Conservation (phyloP, 129 eudicot genomes). For the Flaveria ramosissima region DNA sequence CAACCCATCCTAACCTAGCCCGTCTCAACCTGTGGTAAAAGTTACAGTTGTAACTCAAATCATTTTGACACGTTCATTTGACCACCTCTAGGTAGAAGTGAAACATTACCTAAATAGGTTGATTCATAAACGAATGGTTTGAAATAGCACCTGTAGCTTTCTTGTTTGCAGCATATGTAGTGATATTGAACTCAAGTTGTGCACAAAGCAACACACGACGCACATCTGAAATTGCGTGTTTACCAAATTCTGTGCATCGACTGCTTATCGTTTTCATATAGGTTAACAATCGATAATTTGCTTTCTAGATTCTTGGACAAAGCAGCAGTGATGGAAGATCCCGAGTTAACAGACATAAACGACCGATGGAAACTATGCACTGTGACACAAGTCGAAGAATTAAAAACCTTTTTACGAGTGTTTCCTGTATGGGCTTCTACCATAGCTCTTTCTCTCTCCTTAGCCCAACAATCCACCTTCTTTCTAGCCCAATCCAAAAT, state of each 20-base stretch:
- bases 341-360: conserved; percentile 39
- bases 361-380: conserved; percentile 77
- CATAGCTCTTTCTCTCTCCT: conserved; percentile 82
- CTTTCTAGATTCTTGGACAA: conserved; percentile 56
- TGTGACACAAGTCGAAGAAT: conserved; percentile 81
- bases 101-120: too few relatives aligned
- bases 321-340: conserved; percentile 64
- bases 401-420: conserved; percentile 69
- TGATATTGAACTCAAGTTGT: too few relatives aligned
- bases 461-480: conserved; percentile 78
- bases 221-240: too few relatives aligned
- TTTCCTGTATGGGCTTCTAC: conserved; percentile 92
- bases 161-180: too few relatives aligned
- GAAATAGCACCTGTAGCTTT: too few relatives aligned
- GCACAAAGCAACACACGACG: too few relatives aligned
- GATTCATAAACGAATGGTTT: too few relatives aligned
- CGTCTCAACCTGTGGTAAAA: too few relatives aligned
- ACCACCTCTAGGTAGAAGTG: too few relatives aligned
- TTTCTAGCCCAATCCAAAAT: conserved; percentile 67
- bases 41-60: too few relatives aligned
- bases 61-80: too few relatives aligned
- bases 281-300: not conserved
- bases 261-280: not conserved
- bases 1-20: too few relatives aligned
- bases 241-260: not conserved